Conservation (phyloP, 345 rosid genomes). For the Euphorbia peplus region DNA sequence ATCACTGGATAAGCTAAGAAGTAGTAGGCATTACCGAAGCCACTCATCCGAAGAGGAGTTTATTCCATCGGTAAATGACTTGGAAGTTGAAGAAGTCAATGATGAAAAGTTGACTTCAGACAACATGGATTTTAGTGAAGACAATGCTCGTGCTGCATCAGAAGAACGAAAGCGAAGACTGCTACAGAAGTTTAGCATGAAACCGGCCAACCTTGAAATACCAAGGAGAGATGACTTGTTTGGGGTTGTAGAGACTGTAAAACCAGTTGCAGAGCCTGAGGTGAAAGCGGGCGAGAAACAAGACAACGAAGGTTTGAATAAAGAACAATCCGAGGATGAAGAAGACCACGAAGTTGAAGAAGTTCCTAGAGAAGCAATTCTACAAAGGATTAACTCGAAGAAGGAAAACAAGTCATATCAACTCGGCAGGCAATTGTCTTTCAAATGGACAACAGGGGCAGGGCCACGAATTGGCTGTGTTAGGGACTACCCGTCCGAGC, state of each 20-base stretch:
- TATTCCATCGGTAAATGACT: slow-evolving; percentile 24
- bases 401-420: slow-evolving; percentile 62
- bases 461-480: slow-evolving; percentile 97
- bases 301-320: slow-evolving; percentile 15
- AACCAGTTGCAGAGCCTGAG: slow-evolving; percentile 14
- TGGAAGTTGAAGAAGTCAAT: slow-evolving; percentile 32
- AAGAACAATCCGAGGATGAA: slow-evolving; percentile 17
- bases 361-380: slow-evolving; percentile 47
- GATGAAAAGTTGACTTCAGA: slow-evolving; percentile 24
- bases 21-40: slow-evolving; percentile 49
- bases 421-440: slow-evolving; percentile 73
- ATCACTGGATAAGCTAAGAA: slow-evolving; percentile 35
- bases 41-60: slow-evolving; percentile 60
- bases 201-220: slow-evolving; percentile 43
- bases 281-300: slow-evolving; percentile 29
- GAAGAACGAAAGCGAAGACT: slow-evolving; percentile 20
- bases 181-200: slow-evolving; percentile 26
- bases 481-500: slow-evolving; percentile 76
- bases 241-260: slow-evolving; percentile 20
- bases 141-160: slow-evolving; percentile 25
- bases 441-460: slow-evolving; percentile 95
- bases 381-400: slow-evolving; percentile 59
- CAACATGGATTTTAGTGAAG: slow-evolving; percentile 23
- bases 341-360: slow-evolving; percentile 35
- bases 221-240: slow-evolving; percentile 37